These are phyloP conservation scores for Monilinia vaccinii-corymbosi DNA, from an alignment of 2,329 filamentous ascomycete genomes.

Conservation along the genomic window DNA sequence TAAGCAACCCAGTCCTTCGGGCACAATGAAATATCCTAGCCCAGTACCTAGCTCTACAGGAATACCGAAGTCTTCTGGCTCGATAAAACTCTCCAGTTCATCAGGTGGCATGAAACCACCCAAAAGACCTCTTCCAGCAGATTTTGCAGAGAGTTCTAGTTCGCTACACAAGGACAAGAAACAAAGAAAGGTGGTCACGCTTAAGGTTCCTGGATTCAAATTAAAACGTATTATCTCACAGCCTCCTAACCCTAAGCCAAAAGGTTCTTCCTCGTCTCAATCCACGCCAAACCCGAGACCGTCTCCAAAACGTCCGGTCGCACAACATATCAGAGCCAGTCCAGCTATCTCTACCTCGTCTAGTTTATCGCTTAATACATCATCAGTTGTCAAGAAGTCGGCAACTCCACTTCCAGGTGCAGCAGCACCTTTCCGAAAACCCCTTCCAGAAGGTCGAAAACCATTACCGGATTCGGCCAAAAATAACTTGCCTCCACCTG, in stretches of 20 bases:
- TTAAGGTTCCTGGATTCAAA: slow-evolving; percentile 12
- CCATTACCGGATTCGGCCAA: slow-evolving; percentile 12
- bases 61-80: background rate
- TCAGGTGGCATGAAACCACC: slow-evolving; percentile 18
- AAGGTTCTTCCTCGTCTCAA: slow-evolving; percentile 4
- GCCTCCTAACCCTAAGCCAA: slow-evolving; percentile 16
- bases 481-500: background rate
- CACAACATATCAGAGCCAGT: slow-evolving; percentile 9
- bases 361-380: slow-evolving; percentile 5
- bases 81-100: background rate
- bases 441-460: slow-evolving; percentile 16
- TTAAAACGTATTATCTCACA: slow-evolving; percentile 16
- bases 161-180: background rate
- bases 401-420: background rate
- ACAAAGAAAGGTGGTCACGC: slow-evolving; percentile 10
- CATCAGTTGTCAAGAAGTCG: slow-evolving; percentile 1
- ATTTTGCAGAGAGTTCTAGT: slow-evolving; percentile 9
- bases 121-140: slow-evolving; percentile 18
- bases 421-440: slow-evolving; percentile 12
- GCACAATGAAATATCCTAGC: background rate
- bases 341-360: slow-evolving; percentile 13
- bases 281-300: slow-evolving; percentile 5
- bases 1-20: background rate
- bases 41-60: background rate
- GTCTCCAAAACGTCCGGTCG: slow-evolving; percentile 16